Evolutionary conservation across 495 filamentous ascomycete species (phyloP).

Genomic region (Penicillium psychrofluorescens): DNA sequence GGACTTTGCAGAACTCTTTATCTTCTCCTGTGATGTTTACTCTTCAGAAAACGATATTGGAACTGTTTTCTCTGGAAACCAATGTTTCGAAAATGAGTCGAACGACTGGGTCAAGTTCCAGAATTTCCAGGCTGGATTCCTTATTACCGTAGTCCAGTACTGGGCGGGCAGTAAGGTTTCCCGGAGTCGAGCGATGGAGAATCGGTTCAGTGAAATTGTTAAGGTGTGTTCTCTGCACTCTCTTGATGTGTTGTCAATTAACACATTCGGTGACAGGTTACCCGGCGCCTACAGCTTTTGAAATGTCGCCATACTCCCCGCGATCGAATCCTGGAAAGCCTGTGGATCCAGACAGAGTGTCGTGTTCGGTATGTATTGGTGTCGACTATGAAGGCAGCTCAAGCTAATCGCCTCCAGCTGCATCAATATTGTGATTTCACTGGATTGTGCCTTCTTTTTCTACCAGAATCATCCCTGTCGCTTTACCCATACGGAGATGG

Average conservation of each 20-base stretch:
- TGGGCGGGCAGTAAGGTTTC: constrained; percentile 36
- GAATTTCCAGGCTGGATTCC: constrained; percentile 36
- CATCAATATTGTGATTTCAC: constrained; percentile 27
- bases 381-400: neutral
- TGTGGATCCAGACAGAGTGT: constrained; percentile 41
- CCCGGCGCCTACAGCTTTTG: constrained; percentile 29
- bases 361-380: constrained; percentile 28
- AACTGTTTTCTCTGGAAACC: constrained; percentile 16
- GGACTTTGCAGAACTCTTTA: constrained; percentile 40
- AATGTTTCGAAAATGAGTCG: constrained; percentile 12
- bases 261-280: constrained; percentile 11
- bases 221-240: constrained; percentile 13
- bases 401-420: constrained; percentile 20
- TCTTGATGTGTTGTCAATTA: neutral
- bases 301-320: constrained; percentile 24
- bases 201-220: constrained; percentile 35
- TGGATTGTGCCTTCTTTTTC: constrained; percentile 41
- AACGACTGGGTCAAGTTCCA: constrained; percentile 35
- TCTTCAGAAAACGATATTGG: constrained; percentile 36
- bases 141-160: constrained; percentile 37
- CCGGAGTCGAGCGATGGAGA: constrained; percentile 38
- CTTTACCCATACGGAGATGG: constrained; percentile 27
- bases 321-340: constrained; percentile 20
- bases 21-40: constrained; percentile 36
- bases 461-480: constrained; percentile 40